phyloP scores from a whole-genome alignment of 352 stramenopile species.

The Pythium brachiatum region DNA sequence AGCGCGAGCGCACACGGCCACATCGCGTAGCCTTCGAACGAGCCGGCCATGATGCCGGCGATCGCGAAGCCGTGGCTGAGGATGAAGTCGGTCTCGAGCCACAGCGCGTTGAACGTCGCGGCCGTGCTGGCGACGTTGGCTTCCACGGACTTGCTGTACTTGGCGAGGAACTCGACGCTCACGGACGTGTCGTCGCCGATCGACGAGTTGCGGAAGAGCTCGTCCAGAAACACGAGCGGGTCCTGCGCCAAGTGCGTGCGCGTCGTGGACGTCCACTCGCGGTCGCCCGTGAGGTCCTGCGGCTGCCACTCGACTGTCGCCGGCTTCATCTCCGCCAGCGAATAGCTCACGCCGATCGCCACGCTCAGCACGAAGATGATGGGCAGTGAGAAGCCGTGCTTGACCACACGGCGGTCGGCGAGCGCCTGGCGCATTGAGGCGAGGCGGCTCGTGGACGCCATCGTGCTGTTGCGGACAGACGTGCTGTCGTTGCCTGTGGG shows the following conservation, averaged over 20 bases:
- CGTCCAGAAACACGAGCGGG: slow-evolving; percentile 10
- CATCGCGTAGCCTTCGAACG: slow-evolving; percentile 18
- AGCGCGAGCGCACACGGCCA: slow-evolving; percentile 12
- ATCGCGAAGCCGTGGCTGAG: slow-evolving; percentile 15
- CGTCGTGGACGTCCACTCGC: slow-evolving; percentile 18
- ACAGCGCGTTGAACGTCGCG: slow-evolving; percentile 17
- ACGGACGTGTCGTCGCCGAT: slow-evolving; percentile 20
- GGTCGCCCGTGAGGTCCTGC: slow-evolving; percentile 18
- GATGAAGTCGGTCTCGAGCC: slow-evolving; percentile 11
- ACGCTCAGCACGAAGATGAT: slow-evolving; percentile 22
- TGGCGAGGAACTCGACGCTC: slow-evolving; percentile 14
- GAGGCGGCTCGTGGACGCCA: background rate
- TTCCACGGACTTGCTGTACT: slow-evolving; percentile 17
- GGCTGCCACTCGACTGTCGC: background rate
- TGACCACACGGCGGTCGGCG: slow-evolving; percentile 12
- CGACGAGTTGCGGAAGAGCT: slow-evolving; percentile 5
- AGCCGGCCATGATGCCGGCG: slow-evolving; percentile 18
- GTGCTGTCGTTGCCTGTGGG: background rate
- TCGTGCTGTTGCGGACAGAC: background rate
- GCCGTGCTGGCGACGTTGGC: slow-evolving; percentile 13
- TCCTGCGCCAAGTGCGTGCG: slow-evolving; percentile 22
- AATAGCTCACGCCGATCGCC: slow-evolving; percentile 19
- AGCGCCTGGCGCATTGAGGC: background rate
- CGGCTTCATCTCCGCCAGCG: slow-evolving; percentile 7
- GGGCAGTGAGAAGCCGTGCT: slow-evolving; percentile 19